Evolutionary conservation across 306 rosid genomes (phyloP).

Genomic region (Cercis canadensis): DNA sequence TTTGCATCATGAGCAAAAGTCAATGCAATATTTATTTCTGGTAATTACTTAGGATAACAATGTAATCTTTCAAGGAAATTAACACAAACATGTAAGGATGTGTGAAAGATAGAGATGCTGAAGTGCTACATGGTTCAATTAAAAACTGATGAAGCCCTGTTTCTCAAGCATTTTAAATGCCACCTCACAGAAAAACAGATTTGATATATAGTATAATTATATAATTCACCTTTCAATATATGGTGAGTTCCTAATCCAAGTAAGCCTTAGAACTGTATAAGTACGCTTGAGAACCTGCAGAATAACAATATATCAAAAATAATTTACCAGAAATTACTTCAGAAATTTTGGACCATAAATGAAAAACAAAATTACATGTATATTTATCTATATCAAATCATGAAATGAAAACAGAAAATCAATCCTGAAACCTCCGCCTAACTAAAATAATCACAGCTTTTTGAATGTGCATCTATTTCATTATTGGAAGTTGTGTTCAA

Average conservation of each 20-base stretch:
- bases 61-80: not conserved
- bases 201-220: conserved; percentile 3
- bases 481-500: conserved; percentile 16
- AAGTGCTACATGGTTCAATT: conserved; percentile 24
- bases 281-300: conserved; percentile 78
- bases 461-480: conserved; percentile 7
- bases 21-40: conserved; percentile 25
- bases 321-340: conserved; percentile 16
- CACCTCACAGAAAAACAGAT: conserved; percentile 11
- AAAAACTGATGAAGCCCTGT: conserved; percentile 3
- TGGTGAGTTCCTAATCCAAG: conserved; percentile 91
- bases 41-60: conserved; percentile 14
- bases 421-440: not conserved
- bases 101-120: conserved; percentile 16
- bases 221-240: conserved; percentile 66
- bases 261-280: conserved; percentile 60
- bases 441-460: conserved; percentile 26
- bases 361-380: conserved; percentile 24
- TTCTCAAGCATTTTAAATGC: conserved; percentile 25
- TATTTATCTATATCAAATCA: conserved; percentile 13
- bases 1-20: not conserved
- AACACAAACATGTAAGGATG: conserved; percentile 2
- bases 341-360: not conserved
- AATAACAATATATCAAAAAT: conserved; percentile 8
- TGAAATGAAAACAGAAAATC: conserved; percentile 22